phyloP scores from a whole-genome alignment of 192 early-diverging fungal species.

The Jimgerdemannia flammicorona region DNA sequence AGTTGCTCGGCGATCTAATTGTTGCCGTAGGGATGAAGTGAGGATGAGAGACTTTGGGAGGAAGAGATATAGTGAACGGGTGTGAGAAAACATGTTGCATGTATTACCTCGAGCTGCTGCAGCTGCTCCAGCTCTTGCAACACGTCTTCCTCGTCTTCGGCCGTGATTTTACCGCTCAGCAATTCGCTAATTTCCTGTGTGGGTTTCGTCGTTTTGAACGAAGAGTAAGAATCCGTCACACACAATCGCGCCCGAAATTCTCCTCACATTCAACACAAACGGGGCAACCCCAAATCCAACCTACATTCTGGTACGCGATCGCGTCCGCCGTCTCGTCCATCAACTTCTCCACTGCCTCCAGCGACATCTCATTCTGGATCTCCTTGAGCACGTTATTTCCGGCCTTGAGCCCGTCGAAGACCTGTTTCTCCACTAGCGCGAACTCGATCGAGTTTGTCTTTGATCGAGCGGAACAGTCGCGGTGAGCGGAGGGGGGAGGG shows the following conservation, averaged over 20 bases:
- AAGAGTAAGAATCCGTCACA: too few species aligned
- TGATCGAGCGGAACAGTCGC: not conserved
- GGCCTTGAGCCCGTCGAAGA: slow-evolving; percentile 77
- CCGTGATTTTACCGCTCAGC: slow-evolving; percentile 67
- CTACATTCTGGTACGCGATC: slow-evolving; percentile 91
- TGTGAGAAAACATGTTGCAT: slow-evolving; percentile 32
- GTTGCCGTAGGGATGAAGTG: not conserved
- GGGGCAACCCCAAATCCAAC: not conserved
- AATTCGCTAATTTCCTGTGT: slow-evolving; percentile 77
- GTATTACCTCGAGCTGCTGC: slow-evolving; percentile 33
- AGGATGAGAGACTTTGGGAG: not conserved
- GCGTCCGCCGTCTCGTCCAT: slow-evolving; percentile 97
- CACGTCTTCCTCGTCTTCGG: slow-evolving; percentile 86
- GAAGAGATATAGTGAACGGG: not conserved
- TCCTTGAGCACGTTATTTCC: slow-evolving; percentile 86
- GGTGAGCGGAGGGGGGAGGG: not conserved
- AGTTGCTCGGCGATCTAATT: not conserved
- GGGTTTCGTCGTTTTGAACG: too few species aligned
- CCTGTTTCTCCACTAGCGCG: slow-evolving; percentile 86
- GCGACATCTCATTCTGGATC: slow-evolving; percentile 79
- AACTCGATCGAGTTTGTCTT: slow-evolving; percentile 86
- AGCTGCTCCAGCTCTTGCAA: slow-evolving; percentile 75
- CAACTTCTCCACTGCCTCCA: slow-evolving; percentile 89
- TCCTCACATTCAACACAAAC: not conserved
- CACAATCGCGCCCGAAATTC: too few species aligned